Evolutionary conservation across 163 green algal genomes (phyloP).

Genomic region (Chloromonas sp.): DNA sequence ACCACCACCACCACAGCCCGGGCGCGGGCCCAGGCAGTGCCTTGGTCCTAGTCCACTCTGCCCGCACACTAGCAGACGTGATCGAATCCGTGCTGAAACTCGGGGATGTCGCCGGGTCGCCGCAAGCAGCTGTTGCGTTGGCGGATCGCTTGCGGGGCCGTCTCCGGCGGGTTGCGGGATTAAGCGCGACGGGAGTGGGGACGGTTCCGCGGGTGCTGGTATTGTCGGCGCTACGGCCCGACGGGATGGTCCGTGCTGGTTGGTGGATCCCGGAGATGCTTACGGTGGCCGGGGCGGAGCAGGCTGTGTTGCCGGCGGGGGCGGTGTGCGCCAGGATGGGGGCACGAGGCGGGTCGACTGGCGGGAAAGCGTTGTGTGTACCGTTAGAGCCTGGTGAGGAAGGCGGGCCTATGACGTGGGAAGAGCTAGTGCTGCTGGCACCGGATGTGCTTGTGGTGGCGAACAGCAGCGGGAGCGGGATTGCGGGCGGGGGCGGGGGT

Average conservation of each 20-base stretch:
- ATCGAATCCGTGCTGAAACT: slow-evolving; percentile 61
- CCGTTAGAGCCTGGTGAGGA: slow-evolving; percentile 26
- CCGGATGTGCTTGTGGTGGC: slow-evolving; percentile 30
- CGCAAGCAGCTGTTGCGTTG: slow-evolving; percentile 46
- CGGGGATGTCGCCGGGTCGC: slow-evolving; percentile 53
- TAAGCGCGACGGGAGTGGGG: no score
- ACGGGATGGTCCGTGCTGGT: slow-evolving; percentile 62
- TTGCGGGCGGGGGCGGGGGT: neutral
- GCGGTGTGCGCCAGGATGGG: no score
- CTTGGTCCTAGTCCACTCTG: slow-evolving; percentile 32
- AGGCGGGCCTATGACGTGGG: slow-evolving; percentile 45
- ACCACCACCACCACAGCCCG: neutral
- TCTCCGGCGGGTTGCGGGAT: slow-evolving; percentile 49
- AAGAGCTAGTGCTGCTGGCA: slow-evolving; percentile 32
- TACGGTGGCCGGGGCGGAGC: slow-evolving; percentile 55
- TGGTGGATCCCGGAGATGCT: slow-evolving; percentile 87
- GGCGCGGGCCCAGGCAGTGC: slow-evolving; percentile 5
- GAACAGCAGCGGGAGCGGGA: neutral
- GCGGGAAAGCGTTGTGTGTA: neutral
- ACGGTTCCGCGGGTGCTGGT: no score
- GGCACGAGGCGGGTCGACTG: neutral
- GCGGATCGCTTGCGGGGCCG: slow-evolving; percentile 61
- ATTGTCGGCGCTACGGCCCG: no score
- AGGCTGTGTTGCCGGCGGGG: slow-evolving; percentile 21
- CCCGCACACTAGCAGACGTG: slow-evolving; percentile 39